Evolutionary conservation across 2,329 filamentous ascomycete species (phyloP), one percentile per base, ranked within the genome.

Genomic region (Celoporthe dispersa): DNA sequence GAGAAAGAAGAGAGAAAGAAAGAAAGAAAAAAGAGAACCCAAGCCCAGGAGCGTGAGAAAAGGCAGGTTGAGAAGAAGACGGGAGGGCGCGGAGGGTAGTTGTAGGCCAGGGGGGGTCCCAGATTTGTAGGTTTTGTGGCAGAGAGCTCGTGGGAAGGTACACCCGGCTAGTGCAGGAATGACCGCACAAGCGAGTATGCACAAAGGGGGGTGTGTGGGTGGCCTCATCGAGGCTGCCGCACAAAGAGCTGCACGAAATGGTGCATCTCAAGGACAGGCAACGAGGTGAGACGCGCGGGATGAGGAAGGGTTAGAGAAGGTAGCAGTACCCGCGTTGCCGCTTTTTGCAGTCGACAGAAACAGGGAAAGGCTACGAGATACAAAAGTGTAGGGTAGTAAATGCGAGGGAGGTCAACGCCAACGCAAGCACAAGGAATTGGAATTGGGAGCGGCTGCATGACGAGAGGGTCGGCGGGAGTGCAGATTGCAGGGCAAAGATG

Each of bases 101-200:
- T 62, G 68, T 70, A 70, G 44, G 31, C 39, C 39, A 41, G 60
- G 60, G 53, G 53, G 55, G 57, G 66, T 41, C 22, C 62, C 55
- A 65, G 64, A 71, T 67, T 70, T 70, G 70, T 71, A 70, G 68
- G 60, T 63, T 48, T 8, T 64, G 70, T 71, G 70, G 70, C 55
- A 57, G 41, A 69, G 64, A 39, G 48, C 31, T 60, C 65, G 70
- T 70, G 70, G 65, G 68, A 62, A 72, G 41, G 41, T 22, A 53
- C 35, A 70, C 65, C 68, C 68, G 68, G 67, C 62, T 71, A 66
- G 70, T 61, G 70, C 57, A 68, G 62, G 51, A 71, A 48, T 53
- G 55, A 67, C 57, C 57, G 68, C 53, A 64, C 64, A 64, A 68
- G 59, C 55, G 61, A 61, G 63, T 66, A 69, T 69, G 70, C 67